Percentiles rank a stretch among this genome's conserved stretches.
Conservation (phyloP, 805 yeast genomes). For the Scheffersomyces ergatensis region DNA sequence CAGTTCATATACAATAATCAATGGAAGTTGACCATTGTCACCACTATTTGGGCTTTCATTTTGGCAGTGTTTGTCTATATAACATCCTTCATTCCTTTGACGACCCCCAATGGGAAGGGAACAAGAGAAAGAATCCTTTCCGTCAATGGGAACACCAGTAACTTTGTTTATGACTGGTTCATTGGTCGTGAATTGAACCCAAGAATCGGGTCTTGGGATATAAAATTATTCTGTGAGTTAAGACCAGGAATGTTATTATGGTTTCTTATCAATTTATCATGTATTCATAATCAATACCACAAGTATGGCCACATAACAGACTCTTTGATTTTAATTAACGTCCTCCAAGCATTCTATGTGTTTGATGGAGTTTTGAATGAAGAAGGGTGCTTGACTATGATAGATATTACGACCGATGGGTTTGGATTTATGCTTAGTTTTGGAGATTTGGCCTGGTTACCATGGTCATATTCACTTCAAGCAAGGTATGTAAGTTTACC, state of each 20-base stretch:
- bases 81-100: slow-evolving; percentile 62
- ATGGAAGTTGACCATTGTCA: slow-evolving; percentile 58
- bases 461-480: slow-evolving; percentile 87
- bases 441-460: slow-evolving; percentile 91
- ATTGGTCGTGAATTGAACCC: slow-evolving; percentile 97
- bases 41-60: slow-evolving; percentile 61
- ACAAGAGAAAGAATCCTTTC: slow-evolving; percentile 74
- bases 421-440: slow-evolving; percentile 95
- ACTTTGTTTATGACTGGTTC: slow-evolving; percentile 83
- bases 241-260: slow-evolving; percentile 92
- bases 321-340: slow-evolving; percentile 66
- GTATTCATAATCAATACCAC: slow-evolving; percentile 78
- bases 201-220: slow-evolving; percentile 78
- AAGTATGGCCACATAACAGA: slow-evolving; percentile 58
- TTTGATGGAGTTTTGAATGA: slow-evolving; percentile 92
- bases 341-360: slow-evolving; percentile 77
- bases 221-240: slow-evolving; percentile 88
- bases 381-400: slow-evolving; percentile 87
- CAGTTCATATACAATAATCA: slow-evolving; percentile 70
- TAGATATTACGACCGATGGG: slow-evolving; percentile 95
- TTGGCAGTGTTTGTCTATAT: slow-evolving; percentile 66
- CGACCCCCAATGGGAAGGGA: slow-evolving; percentile 46
- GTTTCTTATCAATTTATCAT: slow-evolving; percentile 73
- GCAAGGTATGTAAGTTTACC: slow-evolving; percentile 70
- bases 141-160: slow-evolving; percentile 81